Evolutionary conservation across 495 filamentous ascomycete genomes (phyloP).

Genomic region (Geoglossum glabrum): DNA sequence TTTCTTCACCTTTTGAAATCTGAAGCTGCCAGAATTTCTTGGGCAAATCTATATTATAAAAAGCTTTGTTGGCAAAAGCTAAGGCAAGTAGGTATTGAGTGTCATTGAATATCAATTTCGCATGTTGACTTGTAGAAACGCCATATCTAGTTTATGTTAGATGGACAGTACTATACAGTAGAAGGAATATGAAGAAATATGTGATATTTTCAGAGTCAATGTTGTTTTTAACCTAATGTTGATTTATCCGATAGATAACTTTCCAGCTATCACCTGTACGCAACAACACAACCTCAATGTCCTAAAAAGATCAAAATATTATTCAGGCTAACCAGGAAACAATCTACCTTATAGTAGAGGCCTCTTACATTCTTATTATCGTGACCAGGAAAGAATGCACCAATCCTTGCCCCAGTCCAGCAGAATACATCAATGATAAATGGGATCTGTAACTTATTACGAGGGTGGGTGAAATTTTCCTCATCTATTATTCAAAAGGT

Average conservation of each 20-base stretch:
- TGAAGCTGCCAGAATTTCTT: constrained; percentile 2
- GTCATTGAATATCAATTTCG: constrained; percentile 4
- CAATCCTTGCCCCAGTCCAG: neutral
- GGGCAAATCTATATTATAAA: neutral
- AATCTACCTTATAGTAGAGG: neutral
- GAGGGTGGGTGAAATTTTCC: neutral
- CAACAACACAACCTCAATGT: neutral
- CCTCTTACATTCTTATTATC: neutral
- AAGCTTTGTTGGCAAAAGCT: constrained; percentile 4
- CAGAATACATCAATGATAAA: neutral
- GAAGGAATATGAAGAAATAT: neutral
- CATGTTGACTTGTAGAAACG: neutral
- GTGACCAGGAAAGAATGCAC: neutral
- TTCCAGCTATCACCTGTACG: neutral
- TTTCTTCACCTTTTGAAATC: constrained; percentile 1
- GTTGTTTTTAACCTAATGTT: neutral
- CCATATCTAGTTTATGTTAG: neutral
- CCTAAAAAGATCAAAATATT: neutral
- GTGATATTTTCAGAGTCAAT: neutral
- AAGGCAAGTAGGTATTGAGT: constrained; percentile 4
- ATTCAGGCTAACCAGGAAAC: neutral
- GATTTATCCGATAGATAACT: neutral
- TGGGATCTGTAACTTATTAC: neutral
- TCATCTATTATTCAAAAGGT: neutral
- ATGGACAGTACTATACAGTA: neutral